Conservation (phyloP, 176 grass and related monocot species). For the Hyparrhenia diplandra region DNA sequence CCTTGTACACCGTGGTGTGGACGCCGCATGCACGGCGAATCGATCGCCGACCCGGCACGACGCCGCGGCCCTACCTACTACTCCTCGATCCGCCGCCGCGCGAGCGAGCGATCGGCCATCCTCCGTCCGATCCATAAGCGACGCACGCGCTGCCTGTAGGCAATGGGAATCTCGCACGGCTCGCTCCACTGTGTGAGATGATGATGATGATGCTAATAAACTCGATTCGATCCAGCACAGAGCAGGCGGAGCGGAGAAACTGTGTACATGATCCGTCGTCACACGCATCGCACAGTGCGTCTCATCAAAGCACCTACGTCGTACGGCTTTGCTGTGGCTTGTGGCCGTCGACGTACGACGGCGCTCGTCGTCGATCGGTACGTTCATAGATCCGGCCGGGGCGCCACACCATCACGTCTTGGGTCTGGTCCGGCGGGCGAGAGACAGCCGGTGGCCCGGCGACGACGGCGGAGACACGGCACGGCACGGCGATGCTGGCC, state of each 20-base stretch:
- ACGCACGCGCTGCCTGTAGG: too few relatives aligned
- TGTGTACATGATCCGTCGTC: neutral
- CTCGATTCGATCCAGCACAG: neutral
- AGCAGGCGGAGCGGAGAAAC: neutral
- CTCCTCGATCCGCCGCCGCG: too few relatives aligned
- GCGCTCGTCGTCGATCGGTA: too few relatives aligned
- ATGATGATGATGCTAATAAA: neutral
- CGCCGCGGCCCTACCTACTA: neutral
- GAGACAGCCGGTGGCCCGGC: neutral
- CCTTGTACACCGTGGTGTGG: neutral
- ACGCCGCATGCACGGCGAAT: neutral
- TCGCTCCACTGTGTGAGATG: neutral
- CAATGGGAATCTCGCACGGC: neutral
- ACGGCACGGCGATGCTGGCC: neutral
- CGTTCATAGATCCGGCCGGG: too few relatives aligned
- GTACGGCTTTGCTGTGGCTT: neutral
- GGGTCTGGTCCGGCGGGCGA: neutral
- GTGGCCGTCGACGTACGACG: too few relatives aligned
- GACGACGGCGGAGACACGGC: neutral
- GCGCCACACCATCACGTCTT: neutral
- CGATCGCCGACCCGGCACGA: neutral
- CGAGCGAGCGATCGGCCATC: neutral
- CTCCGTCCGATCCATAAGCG: neutral
- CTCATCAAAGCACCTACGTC: neutral
- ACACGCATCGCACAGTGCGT: neutral